Percentiles rank a stretch among this genome's conserved stretches.
phyloP scores from a whole-genome alignment of 768 basidiomycete species.

The Butyriboletus loyo region DNA sequence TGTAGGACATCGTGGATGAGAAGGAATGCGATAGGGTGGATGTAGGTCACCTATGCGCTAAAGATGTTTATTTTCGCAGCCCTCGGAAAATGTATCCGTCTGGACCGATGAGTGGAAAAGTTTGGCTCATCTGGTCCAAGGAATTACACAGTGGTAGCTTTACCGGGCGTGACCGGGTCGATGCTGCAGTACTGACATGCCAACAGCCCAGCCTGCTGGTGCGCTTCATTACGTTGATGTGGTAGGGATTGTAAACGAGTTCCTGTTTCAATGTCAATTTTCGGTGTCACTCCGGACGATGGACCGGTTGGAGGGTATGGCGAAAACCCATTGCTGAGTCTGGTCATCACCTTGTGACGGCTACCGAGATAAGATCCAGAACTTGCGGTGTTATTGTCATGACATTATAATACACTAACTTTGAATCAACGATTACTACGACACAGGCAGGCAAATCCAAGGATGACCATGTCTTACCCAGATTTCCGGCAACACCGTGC shows the following conservation, averaged over 20 bases:
- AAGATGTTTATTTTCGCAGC: conserved; percentile 8
- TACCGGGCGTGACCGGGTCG: not conserved
- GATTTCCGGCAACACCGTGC: no score
- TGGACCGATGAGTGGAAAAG: not conserved
- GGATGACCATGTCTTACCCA: no score
- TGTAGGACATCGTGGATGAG: conserved; percentile 25
- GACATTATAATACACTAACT: no score
- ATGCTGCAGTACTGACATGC: not conserved
- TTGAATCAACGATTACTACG: no score
- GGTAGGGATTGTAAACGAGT: no score
- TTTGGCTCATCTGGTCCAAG: not conserved
- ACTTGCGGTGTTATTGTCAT: no score
- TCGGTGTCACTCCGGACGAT: not conserved
- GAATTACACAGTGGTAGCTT: not conserved
- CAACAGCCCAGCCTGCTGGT: no score
- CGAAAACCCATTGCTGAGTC: not conserved
- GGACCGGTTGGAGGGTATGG: not conserved
- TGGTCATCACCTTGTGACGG: not conserved
- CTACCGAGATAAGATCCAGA: not conserved
- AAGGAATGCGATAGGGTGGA: not conserved
- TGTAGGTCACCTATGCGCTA: no score
- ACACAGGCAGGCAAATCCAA: no score
- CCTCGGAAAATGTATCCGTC: not conserved
- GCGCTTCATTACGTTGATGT: no score
- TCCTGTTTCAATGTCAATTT: not conserved